A percentile compares a stretch with the other conserved stretches of the same genome.
Evolutionary conservation across 441 rosid genomes (phyloP).

Genomic region (Adansonia madagascariensis): DNA sequence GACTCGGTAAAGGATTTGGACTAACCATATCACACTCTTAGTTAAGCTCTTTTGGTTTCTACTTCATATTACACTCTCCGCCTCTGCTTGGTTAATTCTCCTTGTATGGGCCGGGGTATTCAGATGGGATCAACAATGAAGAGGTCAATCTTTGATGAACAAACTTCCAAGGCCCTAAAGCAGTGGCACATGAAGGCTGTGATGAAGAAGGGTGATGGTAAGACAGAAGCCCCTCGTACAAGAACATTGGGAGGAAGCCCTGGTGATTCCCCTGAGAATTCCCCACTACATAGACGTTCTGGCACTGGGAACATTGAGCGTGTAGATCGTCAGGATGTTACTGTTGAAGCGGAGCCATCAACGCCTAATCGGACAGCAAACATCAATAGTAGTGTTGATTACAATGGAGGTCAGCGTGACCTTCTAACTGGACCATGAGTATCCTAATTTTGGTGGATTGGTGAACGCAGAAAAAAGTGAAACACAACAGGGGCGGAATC

Average conservation of each 20-base stretch:
- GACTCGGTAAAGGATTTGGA: too few relatives aligned
- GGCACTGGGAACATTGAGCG: constrained; percentile 23
- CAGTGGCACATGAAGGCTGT: constrained; percentile 79
- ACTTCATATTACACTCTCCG: background rate
- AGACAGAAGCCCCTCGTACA: constrained; percentile 30
- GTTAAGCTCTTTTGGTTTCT: too few relatives aligned
- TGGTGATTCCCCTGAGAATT: constrained; percentile 23
- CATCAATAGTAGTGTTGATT: constrained; percentile 54
- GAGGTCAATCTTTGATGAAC: constrained; percentile 87
- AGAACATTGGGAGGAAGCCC: constrained; percentile 38
- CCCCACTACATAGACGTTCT: constrained; percentile 27
- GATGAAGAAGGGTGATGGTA: constrained; percentile 52
- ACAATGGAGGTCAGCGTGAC: constrained; percentile 43
- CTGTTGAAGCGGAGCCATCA: constrained; percentile 34
- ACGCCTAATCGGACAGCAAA: constrained; percentile 42
- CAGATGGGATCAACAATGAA: constrained; percentile 99
- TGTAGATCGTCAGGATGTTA: constrained; percentile 23
- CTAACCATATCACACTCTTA: too few relatives aligned
- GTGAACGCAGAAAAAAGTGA: too few relatives aligned
- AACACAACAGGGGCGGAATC: background rate
- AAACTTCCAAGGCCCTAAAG: constrained; percentile 80
- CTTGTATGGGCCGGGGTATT: background rate
- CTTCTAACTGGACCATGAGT: constrained; percentile 39
- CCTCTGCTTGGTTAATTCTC: background rate
- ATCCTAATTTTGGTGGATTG: background rate